These are phyloP conservation scores for Diaporthe sp. DNA, from an alignment of 2,329 filamentous ascomycete species.

Conservation along the genomic window DNA sequence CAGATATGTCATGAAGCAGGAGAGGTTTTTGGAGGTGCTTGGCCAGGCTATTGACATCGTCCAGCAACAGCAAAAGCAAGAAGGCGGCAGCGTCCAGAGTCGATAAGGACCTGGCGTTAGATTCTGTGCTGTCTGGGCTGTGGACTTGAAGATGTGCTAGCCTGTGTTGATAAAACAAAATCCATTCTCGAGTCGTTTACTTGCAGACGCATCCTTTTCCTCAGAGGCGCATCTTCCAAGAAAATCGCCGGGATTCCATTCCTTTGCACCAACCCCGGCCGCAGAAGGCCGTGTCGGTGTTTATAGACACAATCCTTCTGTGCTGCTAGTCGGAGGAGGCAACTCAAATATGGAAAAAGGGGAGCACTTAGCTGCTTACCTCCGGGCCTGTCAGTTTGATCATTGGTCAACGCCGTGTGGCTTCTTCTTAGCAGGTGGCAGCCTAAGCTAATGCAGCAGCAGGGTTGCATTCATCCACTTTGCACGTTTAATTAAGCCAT, in stretches of 20 bases:
- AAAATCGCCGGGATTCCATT: too few species aligned
- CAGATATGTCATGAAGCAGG: slow-evolving; percentile 8
- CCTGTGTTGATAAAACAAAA: too few species aligned
- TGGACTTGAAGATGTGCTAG: too few species aligned
- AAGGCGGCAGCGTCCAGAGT: background rate
- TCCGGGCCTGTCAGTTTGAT: background rate
- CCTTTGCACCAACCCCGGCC: too few species aligned
- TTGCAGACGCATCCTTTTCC: too few species aligned
- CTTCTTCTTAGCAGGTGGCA: background rate
- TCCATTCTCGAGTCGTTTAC: too few species aligned
- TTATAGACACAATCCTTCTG: background rate
- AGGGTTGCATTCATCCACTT: background rate
- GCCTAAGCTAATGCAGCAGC: slow-evolving; percentile 13
- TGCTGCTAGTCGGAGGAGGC: background rate
- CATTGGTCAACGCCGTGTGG: background rate
- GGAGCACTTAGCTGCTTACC: background rate
- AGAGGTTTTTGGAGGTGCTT: background rate
- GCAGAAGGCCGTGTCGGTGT: background rate
- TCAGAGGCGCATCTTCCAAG: too few species aligned
- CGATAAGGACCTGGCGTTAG: background rate
- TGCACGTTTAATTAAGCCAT: background rate
- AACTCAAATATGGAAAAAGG: background rate
- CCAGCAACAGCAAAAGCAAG: background rate
- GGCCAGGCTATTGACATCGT: background rate
- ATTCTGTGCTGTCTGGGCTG: too few species aligned